phyloP scores from a whole-genome alignment of 768 basidiomycete species.

The Mycena floridula region DNA sequence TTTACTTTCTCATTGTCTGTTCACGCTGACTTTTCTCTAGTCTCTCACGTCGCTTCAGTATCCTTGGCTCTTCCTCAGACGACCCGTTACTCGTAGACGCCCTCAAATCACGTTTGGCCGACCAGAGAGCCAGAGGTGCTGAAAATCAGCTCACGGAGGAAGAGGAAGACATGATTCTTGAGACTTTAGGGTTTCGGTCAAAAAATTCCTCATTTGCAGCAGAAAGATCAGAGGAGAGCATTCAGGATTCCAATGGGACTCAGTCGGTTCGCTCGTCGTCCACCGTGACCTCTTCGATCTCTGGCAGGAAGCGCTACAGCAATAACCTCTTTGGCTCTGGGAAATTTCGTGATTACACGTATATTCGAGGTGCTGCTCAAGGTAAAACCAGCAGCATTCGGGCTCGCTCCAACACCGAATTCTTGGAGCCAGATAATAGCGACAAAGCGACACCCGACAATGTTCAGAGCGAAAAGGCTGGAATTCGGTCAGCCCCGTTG shows the following conservation, averaged over 20 bases:
- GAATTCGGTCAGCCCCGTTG: slow-evolving; percentile 36
- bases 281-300: slow-evolving; percentile 30
- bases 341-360: slow-evolving; percentile 69
- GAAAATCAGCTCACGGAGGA: slow-evolving; percentile 69
- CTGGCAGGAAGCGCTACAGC: slow-evolving; percentile 68
- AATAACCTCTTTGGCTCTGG: slow-evolving; percentile 84
- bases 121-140: slow-evolving; percentile 67
- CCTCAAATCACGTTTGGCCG: slow-evolving; percentile 61
- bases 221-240: slow-evolving; percentile 30
- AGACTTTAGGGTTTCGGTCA: slow-evolving; percentile 53
- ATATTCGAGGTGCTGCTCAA: slow-evolving; percentile 51
- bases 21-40: slow-evolving; percentile 33
- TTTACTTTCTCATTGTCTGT: slow-evolving; percentile 9
- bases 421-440: slow-evolving; percentile 17
- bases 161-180: slow-evolving; percentile 81
- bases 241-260: slow-evolving; percentile 22
- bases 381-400: slow-evolving; percentile 35
- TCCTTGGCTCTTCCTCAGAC: slow-evolving; percentile 64
- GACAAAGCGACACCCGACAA: not conserved
- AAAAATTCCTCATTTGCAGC: slow-evolving; percentile 21
- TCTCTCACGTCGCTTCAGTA: slow-evolving; percentile 75
- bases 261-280: slow-evolving; percentile 24
- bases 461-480: slow-evolving; percentile 34
- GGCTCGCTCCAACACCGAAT: slow-evolving; percentile 44
- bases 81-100: slow-evolving; percentile 61